Conservation (phyloP, 345 rosid species). For the Firmiana major region DNA sequence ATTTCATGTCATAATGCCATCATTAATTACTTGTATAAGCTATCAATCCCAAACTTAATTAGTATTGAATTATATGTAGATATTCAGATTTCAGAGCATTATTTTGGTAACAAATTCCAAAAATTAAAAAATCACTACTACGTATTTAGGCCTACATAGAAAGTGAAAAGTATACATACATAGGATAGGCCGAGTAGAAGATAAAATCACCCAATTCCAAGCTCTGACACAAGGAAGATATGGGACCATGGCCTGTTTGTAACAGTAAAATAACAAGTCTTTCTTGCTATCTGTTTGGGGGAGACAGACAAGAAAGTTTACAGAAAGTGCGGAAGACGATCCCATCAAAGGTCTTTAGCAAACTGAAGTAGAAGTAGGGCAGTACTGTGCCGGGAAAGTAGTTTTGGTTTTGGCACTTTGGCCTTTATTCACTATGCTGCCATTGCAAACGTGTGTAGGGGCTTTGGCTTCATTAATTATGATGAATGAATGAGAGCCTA, state of each 20-base stretch:
- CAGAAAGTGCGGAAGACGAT: not conserved
- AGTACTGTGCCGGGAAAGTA: not conserved
- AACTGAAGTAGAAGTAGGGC: not conserved
- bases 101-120: no score
- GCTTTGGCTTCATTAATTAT: not conserved
- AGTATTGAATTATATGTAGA: no score
- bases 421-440: not conserved
- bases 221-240: conserved; percentile 2
- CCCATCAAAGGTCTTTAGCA: conserved; percentile 11
- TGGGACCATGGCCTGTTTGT: conserved; percentile 1
- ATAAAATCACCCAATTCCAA: not conserved
- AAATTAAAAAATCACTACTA: no score
- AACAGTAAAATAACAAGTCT: not conserved
- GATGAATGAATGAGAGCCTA: not conserved
- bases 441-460: not conserved
- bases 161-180: not conserved
- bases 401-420: not conserved
- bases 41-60: no score
- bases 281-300: not conserved
- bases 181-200: not conserved
- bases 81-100: not conserved
- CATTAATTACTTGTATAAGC: no score
- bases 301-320: not conserved
- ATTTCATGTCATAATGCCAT: not conserved
- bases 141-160: no score